Conservation (phyloP, 495 filamentous ascomycete species). For the Hapsidospora chrysogenum region DNA sequence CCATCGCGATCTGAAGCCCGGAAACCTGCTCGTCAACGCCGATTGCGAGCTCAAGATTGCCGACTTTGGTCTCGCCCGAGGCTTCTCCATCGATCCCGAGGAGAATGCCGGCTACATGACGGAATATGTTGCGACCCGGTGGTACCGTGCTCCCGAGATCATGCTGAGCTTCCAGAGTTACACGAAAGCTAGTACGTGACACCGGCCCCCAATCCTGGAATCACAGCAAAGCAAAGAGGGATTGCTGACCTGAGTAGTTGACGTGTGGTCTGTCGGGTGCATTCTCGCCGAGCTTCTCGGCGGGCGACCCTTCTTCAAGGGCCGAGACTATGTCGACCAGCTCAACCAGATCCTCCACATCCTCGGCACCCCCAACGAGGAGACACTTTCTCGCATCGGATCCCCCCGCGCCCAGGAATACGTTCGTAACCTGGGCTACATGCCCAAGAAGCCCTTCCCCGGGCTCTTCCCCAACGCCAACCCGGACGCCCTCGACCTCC, state of each 20-base stretch:
- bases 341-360: slow-evolving; percentile 98
- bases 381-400: slow-evolving; percentile 85
- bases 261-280: slow-evolving; percentile 98
- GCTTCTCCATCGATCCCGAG: slow-evolving; percentile 91
- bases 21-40: slow-evolving; percentile 92
- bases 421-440: slow-evolving; percentile 91
- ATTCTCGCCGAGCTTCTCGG: slow-evolving; percentile 94
- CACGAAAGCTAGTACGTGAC: slow-evolving; percentile 86
- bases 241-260: slow-evolving; percentile 56
- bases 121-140: slow-evolving; percentile 95
- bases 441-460: slow-evolving; percentile 83
- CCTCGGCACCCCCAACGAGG: slow-evolving; percentile 89
- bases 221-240: slow-evolving; percentile 6
- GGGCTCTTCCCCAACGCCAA: slow-evolving; percentile 87
- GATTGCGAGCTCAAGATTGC: slow-evolving; percentile 99
- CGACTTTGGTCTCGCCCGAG: slow-evolving; percentile 91
- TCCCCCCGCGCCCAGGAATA: slow-evolving; percentile 95
- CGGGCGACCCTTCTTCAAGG: slow-evolving; percentile 96
- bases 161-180: slow-evolving; percentile 99
- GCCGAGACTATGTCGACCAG: slow-evolving; percentile 96
- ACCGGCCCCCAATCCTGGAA: background rate
- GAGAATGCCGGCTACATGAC: slow-evolving; percentile 99
- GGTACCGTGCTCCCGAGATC: slow-evolving; percentile 97
- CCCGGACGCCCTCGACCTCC: slow-evolving; percentile 83
- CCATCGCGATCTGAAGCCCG: slow-evolving; percentile 91